These are phyloP conservation scores for Vitis hybrid DNA, from an alignment of 177 flowering plant genomes.

Conservation along the genomic window DNA sequence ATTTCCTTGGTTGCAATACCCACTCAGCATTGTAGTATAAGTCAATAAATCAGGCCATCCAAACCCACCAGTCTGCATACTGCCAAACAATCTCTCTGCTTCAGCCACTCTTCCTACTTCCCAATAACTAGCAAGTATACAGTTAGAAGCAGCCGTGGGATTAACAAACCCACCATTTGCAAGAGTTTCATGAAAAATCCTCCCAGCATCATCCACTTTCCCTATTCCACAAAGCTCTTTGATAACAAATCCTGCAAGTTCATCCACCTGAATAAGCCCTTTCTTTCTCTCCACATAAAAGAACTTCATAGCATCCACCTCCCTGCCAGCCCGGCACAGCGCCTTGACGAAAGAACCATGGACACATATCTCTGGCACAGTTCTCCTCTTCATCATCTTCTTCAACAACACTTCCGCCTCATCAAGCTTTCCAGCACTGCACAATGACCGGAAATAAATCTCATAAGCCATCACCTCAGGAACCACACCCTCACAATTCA, in stretches of 20 bases:
- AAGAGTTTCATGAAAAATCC: conserved; percentile 21
- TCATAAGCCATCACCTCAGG: conserved; percentile 40
- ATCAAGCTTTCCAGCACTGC: conserved; percentile 30
- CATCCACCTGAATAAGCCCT: conserved; percentile 27
- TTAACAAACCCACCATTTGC: conserved; percentile 12
- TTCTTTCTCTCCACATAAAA: conserved; percentile 32
- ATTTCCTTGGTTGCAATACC: conserved; percentile 26
- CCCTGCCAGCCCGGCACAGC: conserved; percentile 34
- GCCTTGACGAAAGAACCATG: conserved; percentile 37
- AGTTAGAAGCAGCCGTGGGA: conserved; percentile 17
- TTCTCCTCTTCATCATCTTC: conserved; percentile 37
- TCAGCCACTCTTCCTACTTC: conserved; percentile 23
- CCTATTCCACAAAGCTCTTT: conserved; percentile 29
- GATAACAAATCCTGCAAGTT: conserved; percentile 22
- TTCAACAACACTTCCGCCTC: conserved; percentile 41
- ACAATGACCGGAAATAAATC: conserved; percentile 36
- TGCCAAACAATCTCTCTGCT: conserved; percentile 31
- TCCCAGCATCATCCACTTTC: conserved; percentile 30
- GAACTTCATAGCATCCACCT: conserved; percentile 41
- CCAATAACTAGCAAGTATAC: conserved; percentile 33
- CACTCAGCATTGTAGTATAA: conserved; percentile 27
- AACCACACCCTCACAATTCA: conserved; percentile 28
- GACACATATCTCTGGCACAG: conserved; percentile 34
- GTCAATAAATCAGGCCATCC: conserved; percentile 20
- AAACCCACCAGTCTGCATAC: conserved; percentile 21